phyloP scores from a whole-genome alignment of 1,139 yeast genomes.

The Sugiyamaella grinbergsii region DNA sequence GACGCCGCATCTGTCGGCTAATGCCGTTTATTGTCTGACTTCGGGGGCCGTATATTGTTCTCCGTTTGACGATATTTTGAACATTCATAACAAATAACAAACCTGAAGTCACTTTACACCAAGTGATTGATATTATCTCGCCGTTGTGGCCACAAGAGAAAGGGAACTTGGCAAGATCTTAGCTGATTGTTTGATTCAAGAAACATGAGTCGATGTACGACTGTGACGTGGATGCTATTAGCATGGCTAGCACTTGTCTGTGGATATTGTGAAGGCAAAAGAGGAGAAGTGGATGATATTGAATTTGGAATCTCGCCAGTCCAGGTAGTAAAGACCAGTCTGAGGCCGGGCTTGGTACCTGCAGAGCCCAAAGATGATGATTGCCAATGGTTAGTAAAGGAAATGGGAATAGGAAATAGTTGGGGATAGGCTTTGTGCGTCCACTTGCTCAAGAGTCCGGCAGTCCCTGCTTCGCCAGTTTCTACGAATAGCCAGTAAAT shows the following conservation, averaged over 20 bases:
- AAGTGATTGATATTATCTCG: too few relatives aligned
- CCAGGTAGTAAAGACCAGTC: neutral
- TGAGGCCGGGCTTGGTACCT: slow-evolving; percentile 5
- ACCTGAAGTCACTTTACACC: too few relatives aligned
- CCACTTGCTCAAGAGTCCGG: too few relatives aligned
- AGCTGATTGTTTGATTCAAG: too few relatives aligned
- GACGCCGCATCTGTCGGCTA: neutral
- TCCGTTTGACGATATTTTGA: neutral
- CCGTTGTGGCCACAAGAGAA: too few relatives aligned
- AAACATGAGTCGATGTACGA: neutral
- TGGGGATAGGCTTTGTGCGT: too few relatives aligned
- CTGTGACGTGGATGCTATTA: neutral
- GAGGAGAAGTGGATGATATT: neutral
- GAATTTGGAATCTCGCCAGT: neutral
- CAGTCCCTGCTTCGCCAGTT: too few relatives aligned
- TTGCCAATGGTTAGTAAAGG: slow-evolving; percentile 38
- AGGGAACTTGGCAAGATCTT: too few relatives aligned
- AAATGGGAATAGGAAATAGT: neutral
- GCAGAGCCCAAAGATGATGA: slow-evolving; percentile 26
- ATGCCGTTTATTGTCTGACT: neutral
- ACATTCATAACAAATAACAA: neutral
- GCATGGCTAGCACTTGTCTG: neutral
- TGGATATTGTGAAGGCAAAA: neutral
- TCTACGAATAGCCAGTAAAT: too few relatives aligned
- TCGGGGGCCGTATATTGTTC: neutral